Evolutionary conservation across 2,329 filamentous ascomycete genomes (phyloP), one percentile per base, ranked within the genome.

Genomic region (Penicillium sp.): DNA sequence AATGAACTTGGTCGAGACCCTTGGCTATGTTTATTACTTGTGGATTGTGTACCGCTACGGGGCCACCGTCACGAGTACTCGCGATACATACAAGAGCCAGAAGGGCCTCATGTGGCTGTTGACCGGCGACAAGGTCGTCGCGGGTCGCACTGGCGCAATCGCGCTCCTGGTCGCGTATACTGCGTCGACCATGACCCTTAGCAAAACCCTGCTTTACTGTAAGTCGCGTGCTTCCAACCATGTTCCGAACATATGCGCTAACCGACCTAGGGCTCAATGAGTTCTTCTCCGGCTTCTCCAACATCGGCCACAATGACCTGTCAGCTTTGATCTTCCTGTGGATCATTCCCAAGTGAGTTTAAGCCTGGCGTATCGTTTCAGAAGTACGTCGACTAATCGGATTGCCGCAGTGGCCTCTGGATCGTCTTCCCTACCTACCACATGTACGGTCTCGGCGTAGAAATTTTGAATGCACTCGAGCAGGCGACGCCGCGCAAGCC

Each of bases 191-290:
- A 80, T 86, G 75, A 87, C 84, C 2, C 61, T 85, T 16, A 80
- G 78, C 60, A 87, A 87, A 72, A 86, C 84, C 1, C 59, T 82
- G 22, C 63, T 87, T 5, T 87, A 87, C 57, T 80, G 83, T 82
- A 56, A 72, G 53, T 41, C 27, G 18, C 14, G 6, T 20, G 16
- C 16, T 24, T 13, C 14, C 9, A 7, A 20, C 6, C 9, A 16
- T 23, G 7, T 14, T n/a, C 28, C 1, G 6, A 10, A 6, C 5
- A 40, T 29, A 11, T 29, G n/a, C 23, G 28, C 28, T 46, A 40
- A 50, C 46, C 42, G 11, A 32, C 16, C 22, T 42, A 62, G 81
- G 76, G 70, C 61, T 83, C 42, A 80, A 81, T 49, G 82, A 86
- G 61, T 72, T 74, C 34, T 82, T 75, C 58, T 79, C 77, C 38